Percentiles rank a stretch among this genome's conserved stretches.
These are phyloP conservation scores for Sugiyamaella lignohabitans DNA, from an alignment of 805 yeast genomes.

Conservation along the genomic window DNA sequence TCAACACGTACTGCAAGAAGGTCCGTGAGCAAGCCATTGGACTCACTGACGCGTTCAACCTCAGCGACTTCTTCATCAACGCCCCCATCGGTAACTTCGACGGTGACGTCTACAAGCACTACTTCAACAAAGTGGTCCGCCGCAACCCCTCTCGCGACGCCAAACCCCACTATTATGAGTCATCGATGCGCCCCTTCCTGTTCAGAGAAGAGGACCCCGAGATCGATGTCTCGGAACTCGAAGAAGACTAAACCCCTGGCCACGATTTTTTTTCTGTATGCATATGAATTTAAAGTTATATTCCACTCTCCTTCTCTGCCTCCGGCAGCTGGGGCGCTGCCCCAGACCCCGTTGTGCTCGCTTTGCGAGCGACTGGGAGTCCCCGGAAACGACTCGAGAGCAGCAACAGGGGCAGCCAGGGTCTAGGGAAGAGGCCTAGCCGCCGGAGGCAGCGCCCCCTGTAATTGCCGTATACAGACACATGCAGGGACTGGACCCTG, in stretches of 20 bases:
- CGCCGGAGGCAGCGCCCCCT: too few species aligned
- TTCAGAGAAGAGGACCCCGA: conserved; percentile 26
- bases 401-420: too few species aligned
- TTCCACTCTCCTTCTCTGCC: too few species aligned
- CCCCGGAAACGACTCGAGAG: too few species aligned
- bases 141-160: conserved; percentile 37
- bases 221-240: conserved; percentile 8
- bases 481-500: too few species aligned
- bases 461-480: too few species aligned
- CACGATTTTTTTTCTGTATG: too few species aligned
- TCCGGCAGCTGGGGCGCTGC: too few species aligned
- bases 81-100: conserved; percentile 75
- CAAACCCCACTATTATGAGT: conserved; percentile 55
- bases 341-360: too few species aligned
- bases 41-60: conserved; percentile 76
- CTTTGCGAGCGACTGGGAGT: too few species aligned
- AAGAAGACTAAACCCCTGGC: not conserved
- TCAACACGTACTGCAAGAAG: conserved; percentile 41
- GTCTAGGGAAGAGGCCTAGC: too few species aligned
- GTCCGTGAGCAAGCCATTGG: conserved; percentile 67
- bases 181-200: conserved; percentile 32
- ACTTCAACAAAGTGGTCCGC: conserved; percentile 55
- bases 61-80: conserved; percentile 73
- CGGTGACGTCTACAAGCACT: conserved; percentile 79
- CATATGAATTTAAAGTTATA: too few species aligned